Conservation (phyloP, 371 early-diverging fungal species). For the Furculomyces boomerangus region DNA sequence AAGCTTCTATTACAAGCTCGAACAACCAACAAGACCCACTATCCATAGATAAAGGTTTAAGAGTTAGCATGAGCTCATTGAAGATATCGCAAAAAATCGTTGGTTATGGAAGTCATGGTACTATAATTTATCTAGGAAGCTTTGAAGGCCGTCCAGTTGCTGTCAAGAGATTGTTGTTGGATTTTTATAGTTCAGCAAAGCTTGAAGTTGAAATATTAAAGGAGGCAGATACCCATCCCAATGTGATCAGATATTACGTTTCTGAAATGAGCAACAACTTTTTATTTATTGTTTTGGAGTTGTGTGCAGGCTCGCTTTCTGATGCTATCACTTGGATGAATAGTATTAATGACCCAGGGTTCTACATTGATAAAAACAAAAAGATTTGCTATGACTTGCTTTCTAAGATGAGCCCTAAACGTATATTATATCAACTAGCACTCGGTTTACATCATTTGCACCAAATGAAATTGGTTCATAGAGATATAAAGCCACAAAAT, state of each 20-base stretch:
- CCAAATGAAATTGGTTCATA: conserved; percentile 82
- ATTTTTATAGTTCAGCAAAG: conserved; percentile 84
- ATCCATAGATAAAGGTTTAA: too few species aligned
- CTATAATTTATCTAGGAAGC: conserved; percentile 81
- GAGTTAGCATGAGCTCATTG: conserved; percentile 14
- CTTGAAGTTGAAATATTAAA: conserved; percentile 83
- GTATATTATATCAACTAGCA: conserved; percentile 56
- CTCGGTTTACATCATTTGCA: conserved; percentile 78
- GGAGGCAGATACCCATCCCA: conserved; percentile 88
- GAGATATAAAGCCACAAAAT: conserved; percentile 89
- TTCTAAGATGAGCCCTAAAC: conserved; percentile 7
- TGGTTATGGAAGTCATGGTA: conserved; percentile 93
- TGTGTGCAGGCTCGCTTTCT: conserved; percentile 61
- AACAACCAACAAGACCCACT: too few species aligned
- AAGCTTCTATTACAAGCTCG: too few species aligned
- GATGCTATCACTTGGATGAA: conserved; percentile 23
- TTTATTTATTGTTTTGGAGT: conserved; percentile 86
- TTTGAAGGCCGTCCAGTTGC: conserved; percentile 86
- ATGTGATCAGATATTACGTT: conserved; percentile 90
- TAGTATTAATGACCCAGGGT: too few species aligned
- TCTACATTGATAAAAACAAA: too few species aligned
- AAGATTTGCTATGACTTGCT: conserved; percentile 17
- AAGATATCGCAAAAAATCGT: conserved; percentile 24
- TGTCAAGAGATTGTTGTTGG: conserved; percentile 79
- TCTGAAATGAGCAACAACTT: conserved; percentile 75